Conservation (phyloP, 257 asterid genomes). For the Verbascum thapsus region DNA sequence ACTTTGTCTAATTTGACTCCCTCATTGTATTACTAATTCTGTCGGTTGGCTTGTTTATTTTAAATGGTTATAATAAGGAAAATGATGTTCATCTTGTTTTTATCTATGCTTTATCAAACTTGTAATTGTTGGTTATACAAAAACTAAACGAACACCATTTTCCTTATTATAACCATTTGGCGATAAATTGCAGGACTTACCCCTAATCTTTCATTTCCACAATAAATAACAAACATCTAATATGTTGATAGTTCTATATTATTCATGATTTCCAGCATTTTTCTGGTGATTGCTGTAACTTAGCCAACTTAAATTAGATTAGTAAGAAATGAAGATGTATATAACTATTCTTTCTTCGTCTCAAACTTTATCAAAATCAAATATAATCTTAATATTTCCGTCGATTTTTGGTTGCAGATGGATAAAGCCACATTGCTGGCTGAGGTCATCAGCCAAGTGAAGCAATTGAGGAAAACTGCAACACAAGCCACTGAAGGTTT, state of each 20-base stretch:
- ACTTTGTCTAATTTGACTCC: constrained; percentile 26
- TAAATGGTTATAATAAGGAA: constrained; percentile 8
- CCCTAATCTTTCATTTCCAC: too few species aligned
- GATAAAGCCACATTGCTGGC: constrained; percentile 86
- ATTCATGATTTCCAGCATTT: neutral
- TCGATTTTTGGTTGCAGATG: constrained; percentile 49
- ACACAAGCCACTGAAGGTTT: constrained; percentile 51
- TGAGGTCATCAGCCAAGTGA: constrained; percentile 66
- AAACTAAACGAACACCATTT: neutral
- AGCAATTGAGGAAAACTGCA: constrained; percentile 57
- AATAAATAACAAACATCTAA: too few species aligned
- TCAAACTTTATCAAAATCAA: neutral
- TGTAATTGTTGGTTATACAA: neutral
- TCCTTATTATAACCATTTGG: constrained; percentile 6
- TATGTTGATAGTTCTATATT: too few species aligned
- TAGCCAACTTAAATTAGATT: neutral
- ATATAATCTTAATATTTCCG: neutral
- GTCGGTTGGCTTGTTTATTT: constrained; percentile 13
- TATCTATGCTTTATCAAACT: neutral
- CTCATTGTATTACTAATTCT: constrained; percentile 9
- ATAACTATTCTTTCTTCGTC: neutral
- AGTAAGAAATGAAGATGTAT: neutral
- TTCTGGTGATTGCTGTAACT: neutral
- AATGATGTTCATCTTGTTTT: neutral
- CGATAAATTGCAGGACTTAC: too few species aligned